phyloP scores from a whole-genome alignment of 129 eudicot genomes.

The Silybum marianum region DNA sequence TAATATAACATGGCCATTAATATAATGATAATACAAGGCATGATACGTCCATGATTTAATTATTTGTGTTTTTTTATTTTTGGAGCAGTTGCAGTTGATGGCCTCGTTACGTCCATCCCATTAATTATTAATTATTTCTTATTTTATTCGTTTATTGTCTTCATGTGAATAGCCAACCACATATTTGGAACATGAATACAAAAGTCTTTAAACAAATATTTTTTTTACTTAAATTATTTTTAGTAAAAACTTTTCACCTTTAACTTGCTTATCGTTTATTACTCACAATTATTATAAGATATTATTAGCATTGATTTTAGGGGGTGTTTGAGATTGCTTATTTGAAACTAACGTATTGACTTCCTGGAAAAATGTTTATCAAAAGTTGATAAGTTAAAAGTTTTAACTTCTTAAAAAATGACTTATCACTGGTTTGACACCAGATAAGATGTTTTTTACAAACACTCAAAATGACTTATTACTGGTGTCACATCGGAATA shows the following conservation, averaged over 20 bases:
- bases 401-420: too few species aligned
- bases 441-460: too few species aligned
- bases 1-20: conserved; percentile 11
- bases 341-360: too few species aligned
- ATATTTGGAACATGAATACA: neutral
- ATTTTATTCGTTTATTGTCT: neutral
- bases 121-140: conserved; percentile 10
- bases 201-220: neutral
- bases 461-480: too few species aligned
- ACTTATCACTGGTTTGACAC: too few species aligned
- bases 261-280: too few species aligned
- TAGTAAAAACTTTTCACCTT: too few species aligned
- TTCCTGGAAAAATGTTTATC: too few species aligned
- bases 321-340: too few species aligned
- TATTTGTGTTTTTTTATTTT: neutral
- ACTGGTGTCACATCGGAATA: too few species aligned
- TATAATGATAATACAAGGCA: neutral
- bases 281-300: too few species aligned
- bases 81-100: conserved; percentile 21
- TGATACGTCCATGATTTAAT: conserved; percentile 25
- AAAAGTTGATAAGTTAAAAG: too few species aligned
- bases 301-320: neutral
- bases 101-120: conserved; percentile 15
- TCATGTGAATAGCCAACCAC: conserved; percentile 2
- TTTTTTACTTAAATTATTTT: neutral